Evolutionary conservation across 2,329 filamentous ascomycete genomes (phyloP).

Genomic region (Chalara sp.): DNA sequence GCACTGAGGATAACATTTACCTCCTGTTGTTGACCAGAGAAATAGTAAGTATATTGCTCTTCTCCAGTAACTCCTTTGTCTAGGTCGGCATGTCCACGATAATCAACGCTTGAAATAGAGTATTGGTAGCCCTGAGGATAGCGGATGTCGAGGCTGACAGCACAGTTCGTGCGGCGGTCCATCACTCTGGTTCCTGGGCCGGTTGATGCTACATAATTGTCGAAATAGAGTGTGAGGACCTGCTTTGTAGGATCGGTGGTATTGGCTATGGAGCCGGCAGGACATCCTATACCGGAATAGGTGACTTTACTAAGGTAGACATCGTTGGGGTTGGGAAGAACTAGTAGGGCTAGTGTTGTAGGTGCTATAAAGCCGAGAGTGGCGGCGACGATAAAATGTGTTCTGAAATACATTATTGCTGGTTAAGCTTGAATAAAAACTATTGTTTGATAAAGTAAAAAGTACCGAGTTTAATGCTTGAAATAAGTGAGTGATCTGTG

Average conservation of each 20-base stretch:
- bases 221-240: slow-evolving; percentile 5
- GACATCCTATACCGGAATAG: slow-evolving; percentile 7
- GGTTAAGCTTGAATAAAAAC: background rate
- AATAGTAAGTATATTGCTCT: slow-evolving; percentile 9
- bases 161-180: slow-evolving; percentile 7
- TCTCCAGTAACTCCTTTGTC: slow-evolving; percentile 5
- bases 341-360: background rate
- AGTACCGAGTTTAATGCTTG: background rate
- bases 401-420: background rate
- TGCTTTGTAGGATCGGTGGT: slow-evolving; percentile 3
- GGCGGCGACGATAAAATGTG: background rate
- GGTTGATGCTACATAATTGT: slow-evolving; percentile 4
- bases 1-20: background rate
- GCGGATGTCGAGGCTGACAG: slow-evolving; percentile 10
- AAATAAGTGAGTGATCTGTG: background rate
- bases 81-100: slow-evolving; percentile 5
- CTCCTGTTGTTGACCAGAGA: slow-evolving; percentile 5
- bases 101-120: slow-evolving; percentile 6
- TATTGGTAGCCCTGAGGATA: slow-evolving; percentile 11
- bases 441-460: background rate
- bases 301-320: slow-evolving; percentile 7
- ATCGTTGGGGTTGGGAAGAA: slow-evolving; percentile 2
- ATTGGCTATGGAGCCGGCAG: slow-evolving; percentile 2
- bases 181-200: background rate
- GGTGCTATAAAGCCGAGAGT: background rate